phyloP scores from a whole-genome alignment of 495 filamentous ascomycete genomes.

The Acidomyces sp. region DNA sequence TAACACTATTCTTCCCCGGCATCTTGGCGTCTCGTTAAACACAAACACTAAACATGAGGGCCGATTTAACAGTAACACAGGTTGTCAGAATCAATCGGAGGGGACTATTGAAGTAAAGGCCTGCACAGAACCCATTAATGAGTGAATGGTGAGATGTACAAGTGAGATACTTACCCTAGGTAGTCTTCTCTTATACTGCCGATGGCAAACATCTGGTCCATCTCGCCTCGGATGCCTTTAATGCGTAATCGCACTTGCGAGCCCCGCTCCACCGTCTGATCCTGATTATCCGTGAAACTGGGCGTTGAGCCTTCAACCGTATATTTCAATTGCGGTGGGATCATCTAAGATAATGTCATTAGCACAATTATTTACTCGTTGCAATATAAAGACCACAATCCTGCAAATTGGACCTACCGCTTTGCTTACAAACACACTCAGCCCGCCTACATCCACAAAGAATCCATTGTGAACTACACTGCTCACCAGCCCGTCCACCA shows the following conservation, averaged over 20 bases:
- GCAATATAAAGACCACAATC: no score
- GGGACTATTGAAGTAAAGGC: no score
- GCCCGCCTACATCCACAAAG: constrained; percentile 78
- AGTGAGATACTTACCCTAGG: no score
- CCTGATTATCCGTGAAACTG: constrained; percentile 40
- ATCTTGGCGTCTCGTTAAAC: no score
- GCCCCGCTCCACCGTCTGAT: constrained; percentile 85
- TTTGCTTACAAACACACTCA: constrained; percentile 77
- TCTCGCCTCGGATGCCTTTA: constrained; percentile 79
- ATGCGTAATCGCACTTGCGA: constrained; percentile 89
- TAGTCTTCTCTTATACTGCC: constrained; percentile 79
- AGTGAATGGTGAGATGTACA: no score
- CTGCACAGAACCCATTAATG: no score
- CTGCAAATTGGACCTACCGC: no score
- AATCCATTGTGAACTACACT: constrained; percentile 86
- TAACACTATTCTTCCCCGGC: no score
- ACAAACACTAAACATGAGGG: no score
- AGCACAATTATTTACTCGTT: no score
- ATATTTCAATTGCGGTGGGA: constrained; percentile 83
- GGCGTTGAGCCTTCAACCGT: constrained; percentile 49
- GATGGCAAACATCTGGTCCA: constrained; percentile 88
- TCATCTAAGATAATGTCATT: constrained; percentile 40
- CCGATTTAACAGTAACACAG: no score
- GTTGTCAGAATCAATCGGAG: no score
- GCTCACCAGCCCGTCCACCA: constrained; percentile 82